These are phyloP conservation scores for Solanum ahanhuiri DNA, from an alignment of 257 asterid species.

Conservation along the genomic window DNA sequence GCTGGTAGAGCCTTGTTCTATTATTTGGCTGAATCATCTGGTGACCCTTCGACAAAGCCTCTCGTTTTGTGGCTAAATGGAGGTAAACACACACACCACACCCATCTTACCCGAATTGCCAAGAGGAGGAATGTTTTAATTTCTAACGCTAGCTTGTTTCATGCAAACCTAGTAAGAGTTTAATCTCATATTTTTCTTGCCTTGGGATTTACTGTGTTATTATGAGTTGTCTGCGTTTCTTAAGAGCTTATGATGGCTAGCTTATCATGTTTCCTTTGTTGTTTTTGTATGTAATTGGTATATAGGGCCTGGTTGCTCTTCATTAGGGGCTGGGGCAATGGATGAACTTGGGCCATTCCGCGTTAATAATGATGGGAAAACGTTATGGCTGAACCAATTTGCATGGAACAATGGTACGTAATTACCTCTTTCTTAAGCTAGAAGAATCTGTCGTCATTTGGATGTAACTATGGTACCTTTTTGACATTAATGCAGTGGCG, in stretches of 20 bases:
- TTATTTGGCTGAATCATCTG: slow-evolving; percentile 20
- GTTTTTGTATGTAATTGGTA: not conserved
- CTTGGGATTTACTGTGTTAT: not conserved
- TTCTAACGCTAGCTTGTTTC: not conserved
- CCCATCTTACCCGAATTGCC: not conserved
- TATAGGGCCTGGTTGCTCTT: slow-evolving; percentile 76
- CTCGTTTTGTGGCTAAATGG: slow-evolving; percentile 38
- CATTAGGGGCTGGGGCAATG: slow-evolving; percentile 66
- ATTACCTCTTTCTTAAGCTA: not conserved
- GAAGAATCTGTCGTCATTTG: not conserved
- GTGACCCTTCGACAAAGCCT: slow-evolving; percentile 17
- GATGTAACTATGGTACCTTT: not conserved
- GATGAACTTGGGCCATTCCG: slow-evolving; percentile 60
- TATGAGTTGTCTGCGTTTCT: not conserved
- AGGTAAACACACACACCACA: slow-evolving; percentile 3
- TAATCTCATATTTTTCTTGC: not conserved
- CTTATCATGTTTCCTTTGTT: not conserved
- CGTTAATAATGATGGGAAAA: slow-evolving; percentile 46
- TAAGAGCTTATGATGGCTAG: not conserved
- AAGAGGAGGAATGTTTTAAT: not conserved
- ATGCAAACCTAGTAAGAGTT: not conserved
- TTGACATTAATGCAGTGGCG: not conserved
- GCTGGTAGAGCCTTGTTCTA: slow-evolving; percentile 26
- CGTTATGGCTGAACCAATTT: slow-evolving; percentile 34
- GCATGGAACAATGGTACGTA: slow-evolving; percentile 59